Conservation (phyloP, 805 yeast genomes). For the Kodamaea fukazawae region DNA sequence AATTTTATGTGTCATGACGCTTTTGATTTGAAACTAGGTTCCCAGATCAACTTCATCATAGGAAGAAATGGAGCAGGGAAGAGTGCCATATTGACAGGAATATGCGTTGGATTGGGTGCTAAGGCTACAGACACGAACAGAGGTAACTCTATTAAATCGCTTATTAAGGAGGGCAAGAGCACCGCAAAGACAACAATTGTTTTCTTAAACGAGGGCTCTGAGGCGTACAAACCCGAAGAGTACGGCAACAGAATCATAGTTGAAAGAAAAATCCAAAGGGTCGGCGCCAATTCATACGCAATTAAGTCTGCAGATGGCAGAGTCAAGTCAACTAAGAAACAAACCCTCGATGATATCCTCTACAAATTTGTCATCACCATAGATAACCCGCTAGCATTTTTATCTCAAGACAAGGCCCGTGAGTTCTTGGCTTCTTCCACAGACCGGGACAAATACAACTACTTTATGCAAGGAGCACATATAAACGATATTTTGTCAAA, state of each 20-base stretch:
- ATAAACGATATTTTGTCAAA: conserved; percentile 63
- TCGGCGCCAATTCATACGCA: conserved; percentile 51
- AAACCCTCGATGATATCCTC: conserved; percentile 64
- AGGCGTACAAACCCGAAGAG: conserved; percentile 58
- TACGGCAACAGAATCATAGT: conserved; percentile 71
- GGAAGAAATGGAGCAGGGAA: conserved; percentile 94
- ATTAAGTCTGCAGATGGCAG: conserved; percentile 53
- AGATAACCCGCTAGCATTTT: conserved; percentile 86
- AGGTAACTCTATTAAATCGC: conserved; percentile 64
- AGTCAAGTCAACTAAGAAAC: conserved; percentile 57
- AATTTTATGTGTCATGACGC: conserved; percentile 91
- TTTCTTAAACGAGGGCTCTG: conserved; percentile 62
- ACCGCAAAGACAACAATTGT: conserved; percentile 66
- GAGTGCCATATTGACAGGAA: conserved; percentile 82
- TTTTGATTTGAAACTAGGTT: conserved; percentile 72
- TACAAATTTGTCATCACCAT: conserved; percentile 73
- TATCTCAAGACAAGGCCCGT: conserved; percentile 92
- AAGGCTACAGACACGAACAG: conserved; percentile 85
- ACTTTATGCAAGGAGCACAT: conserved; percentile 78
- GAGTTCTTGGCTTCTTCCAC: conserved; percentile 79
- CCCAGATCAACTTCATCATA: conserved; percentile 78
- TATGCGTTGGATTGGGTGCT: conserved; percentile 84
- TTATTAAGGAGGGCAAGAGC: conserved; percentile 74
- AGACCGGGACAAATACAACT: conserved; percentile 66
- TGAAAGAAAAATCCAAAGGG: conserved; percentile 61